These are phyloP conservation scores for Pelargonium fulgidum DNA, from an alignment of 441 rosid species.

Conservation along the genomic window DNA sequence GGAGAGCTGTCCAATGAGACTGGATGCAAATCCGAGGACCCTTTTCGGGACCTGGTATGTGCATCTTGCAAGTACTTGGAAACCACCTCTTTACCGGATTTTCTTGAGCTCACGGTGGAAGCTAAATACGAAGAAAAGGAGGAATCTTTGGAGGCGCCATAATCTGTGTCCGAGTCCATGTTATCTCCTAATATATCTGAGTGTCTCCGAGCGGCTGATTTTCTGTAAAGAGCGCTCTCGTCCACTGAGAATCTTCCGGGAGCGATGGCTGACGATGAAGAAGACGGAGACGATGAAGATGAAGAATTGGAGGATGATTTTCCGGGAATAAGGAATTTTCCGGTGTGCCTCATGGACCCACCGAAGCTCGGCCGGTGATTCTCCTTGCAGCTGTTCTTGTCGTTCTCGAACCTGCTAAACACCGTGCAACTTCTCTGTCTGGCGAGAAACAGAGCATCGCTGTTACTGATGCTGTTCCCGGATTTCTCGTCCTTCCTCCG, in stretches of 20 bases:
- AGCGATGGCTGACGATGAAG: not conserved
- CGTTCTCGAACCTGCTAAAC: conserved; percentile 7
- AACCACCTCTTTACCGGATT: not conserved
- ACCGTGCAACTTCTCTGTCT: not conserved
- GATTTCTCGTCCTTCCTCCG: conserved; percentile 1
- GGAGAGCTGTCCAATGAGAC: conserved; percentile 2
- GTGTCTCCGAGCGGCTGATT: not conserved
- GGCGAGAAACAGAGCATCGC: conserved; percentile 1
- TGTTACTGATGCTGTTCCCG: not conserved
- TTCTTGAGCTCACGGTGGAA: not conserved
- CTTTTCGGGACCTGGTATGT: not conserved
- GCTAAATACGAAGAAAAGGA: not conserved
- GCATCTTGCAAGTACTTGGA: conserved; percentile 3
- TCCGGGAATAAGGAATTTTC: not conserved
- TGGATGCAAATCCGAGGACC: not conserved
- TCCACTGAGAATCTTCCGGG: conserved; percentile 4
- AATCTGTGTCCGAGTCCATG: not conserved
- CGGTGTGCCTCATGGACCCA: not conserved
- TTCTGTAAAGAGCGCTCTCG: not conserved
- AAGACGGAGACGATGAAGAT: not conserved
- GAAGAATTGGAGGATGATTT: not conserved
- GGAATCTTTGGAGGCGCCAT: not conserved
- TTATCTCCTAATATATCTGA: not conserved
- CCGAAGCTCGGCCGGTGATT: not conserved
- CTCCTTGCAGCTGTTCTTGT: not conserved